These are phyloP conservation scores for Neurospora africana DNA, from an alignment of 495 filamentous ascomycete genomes.

Conservation along the genomic window DNA sequence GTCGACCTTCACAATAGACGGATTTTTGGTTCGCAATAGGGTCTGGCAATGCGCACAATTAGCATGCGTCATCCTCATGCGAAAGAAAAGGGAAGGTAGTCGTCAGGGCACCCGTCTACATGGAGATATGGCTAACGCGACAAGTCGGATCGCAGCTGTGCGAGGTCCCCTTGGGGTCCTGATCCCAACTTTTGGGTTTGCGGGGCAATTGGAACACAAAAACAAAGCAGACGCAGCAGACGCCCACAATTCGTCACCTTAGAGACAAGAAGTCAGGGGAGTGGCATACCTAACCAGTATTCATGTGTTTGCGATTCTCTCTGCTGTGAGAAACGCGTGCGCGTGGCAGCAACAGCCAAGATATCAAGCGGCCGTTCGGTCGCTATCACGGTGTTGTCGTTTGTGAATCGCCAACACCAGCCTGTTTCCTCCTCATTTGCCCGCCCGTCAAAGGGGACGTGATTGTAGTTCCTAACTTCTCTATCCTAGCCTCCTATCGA, in stretches of 20 bases:
- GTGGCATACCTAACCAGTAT: not conserved
- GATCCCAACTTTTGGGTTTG: conserved; percentile 5
- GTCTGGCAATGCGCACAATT: not conserved
- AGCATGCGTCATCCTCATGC: not conserved
- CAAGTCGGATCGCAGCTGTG: not conserved
- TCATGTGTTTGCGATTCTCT: not conserved
- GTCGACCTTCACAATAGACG: not conserved
- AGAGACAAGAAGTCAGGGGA: not conserved
- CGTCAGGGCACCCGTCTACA: not conserved
- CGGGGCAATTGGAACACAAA: conserved; percentile 17
- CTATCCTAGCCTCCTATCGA: conserved; percentile 21
- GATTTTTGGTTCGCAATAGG: not conserved
- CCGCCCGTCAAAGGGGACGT: not conserved
- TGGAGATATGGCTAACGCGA: not conserved
- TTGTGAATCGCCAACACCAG: not conserved
- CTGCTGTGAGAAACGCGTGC: not conserved
- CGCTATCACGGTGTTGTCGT: not conserved
- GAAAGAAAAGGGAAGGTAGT: not conserved
- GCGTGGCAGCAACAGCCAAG: not conserved
- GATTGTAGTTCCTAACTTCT: not conserved
- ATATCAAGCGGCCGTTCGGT: not conserved
- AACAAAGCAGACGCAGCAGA: not conserved
- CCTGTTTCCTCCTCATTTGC: not conserved
- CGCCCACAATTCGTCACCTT: not conserved
- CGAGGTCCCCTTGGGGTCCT: not conserved